Percentiles rank a stretch among this genome's conserved stretches.
phyloP scores from a whole-genome alignment of 2,329 filamentous ascomycete species.

The Clarireedia homoeocarpa region DNA sequence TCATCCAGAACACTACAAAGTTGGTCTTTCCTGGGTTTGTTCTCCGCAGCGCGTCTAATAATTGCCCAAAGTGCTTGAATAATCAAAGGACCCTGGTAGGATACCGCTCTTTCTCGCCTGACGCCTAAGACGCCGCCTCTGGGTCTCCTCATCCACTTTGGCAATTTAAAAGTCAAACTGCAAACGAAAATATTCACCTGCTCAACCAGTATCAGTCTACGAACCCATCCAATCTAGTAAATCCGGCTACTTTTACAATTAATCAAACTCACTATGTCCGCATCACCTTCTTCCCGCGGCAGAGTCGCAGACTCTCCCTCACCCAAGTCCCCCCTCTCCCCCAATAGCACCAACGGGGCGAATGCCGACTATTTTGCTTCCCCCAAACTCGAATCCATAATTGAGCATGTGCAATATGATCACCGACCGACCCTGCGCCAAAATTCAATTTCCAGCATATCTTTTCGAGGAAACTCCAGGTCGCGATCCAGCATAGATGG shows the following conservation, averaged over 20 bases:
- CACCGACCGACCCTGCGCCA: constrained; percentile 15
- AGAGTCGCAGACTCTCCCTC: constrained; percentile 9
- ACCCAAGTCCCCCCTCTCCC: constrained; percentile 18
- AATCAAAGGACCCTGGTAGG: not conserved
- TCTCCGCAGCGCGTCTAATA: too few species aligned
- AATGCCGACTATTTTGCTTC: constrained; percentile 14
- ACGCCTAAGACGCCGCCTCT: not conserved
- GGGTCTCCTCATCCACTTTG: constrained; percentile 7
- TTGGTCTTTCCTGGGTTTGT: too few species aligned
- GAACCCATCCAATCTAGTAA: not conserved
- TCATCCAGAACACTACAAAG: not conserved
- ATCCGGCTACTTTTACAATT: not conserved
- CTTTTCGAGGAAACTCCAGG: constrained; percentile 19
- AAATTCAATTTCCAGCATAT: constrained; percentile 23
- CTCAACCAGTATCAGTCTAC: not conserved
- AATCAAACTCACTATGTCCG: constrained; percentile 2
- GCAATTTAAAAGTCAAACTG: not conserved
- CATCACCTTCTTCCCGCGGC: constrained; percentile 3
- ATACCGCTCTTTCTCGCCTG: constrained; percentile 10
- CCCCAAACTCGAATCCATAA: constrained; percentile 25
- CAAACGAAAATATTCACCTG: constrained; percentile 1
- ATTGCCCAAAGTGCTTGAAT: not conserved
- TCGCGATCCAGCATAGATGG: constrained; percentile 9
- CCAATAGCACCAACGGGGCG: constrained; percentile 13
- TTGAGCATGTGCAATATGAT: constrained; percentile 27